phyloP scores from a whole-genome alignment of 2,329 filamentous ascomycete genomes.

The Botryotinia narcissicola region DNA sequence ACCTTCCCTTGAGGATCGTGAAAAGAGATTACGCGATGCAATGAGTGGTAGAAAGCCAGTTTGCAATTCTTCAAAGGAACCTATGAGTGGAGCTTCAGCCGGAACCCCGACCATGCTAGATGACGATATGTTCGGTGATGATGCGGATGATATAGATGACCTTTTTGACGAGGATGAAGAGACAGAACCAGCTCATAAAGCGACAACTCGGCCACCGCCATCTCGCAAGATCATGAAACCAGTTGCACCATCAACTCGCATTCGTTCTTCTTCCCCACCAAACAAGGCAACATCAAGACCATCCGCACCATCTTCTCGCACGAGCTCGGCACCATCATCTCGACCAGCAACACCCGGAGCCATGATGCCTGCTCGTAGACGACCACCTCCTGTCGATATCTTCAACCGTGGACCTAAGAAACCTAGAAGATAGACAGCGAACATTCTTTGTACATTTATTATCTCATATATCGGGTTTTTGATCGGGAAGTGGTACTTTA shows the following conservation, averaged over 20 bases:
- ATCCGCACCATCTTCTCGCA: background rate
- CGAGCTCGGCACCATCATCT: constrained; percentile 10
- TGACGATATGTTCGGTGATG: constrained; percentile 27
- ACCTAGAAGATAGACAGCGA: constrained; percentile 13
- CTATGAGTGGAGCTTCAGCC: constrained; percentile 26
- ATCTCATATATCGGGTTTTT: background rate
- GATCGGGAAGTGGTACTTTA: background rate
- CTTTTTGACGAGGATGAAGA: constrained; percentile 30
- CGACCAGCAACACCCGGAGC: background rate
- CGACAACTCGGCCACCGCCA: constrained; percentile 13
- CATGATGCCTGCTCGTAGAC: constrained; percentile 15
- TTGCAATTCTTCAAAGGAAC: constrained; percentile 20
- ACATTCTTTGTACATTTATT: background rate
- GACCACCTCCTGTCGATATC: constrained; percentile 3
- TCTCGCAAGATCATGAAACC: constrained; percentile 10
- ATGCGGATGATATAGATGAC: constrained; percentile 29
- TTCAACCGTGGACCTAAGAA: constrained; percentile 23
- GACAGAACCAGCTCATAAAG: background rate
- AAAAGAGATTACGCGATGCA: constrained; percentile 35
- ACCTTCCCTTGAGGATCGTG: constrained; percentile 40
- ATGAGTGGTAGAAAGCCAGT: constrained; percentile 24
- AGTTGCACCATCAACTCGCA: constrained; percentile 11
- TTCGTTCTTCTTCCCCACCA: background rate
- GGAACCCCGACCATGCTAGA: constrained; percentile 23
- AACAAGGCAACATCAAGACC: background rate